Base-by-base conservation (phyloP, 331 rosid species). In the Phaseolus coccineus region DNA sequence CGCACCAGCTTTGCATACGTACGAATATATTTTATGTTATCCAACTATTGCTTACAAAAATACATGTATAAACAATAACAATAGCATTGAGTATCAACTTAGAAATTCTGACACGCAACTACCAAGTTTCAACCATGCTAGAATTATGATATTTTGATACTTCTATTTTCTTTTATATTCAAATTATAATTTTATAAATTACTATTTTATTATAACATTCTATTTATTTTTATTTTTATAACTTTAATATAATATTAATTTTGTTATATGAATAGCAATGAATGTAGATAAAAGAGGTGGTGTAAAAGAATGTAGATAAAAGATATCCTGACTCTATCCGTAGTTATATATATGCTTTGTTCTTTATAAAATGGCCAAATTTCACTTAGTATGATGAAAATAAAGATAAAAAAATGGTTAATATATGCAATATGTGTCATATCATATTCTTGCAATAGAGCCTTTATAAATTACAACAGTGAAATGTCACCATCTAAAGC, bases 401-500 rank as follows among this genome's bases (percentile, higher is more conserved):
- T 48, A 70, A 70, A 69, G 25, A 69, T 47, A 35, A 35, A 47
- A 27, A 24, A 69, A 25, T 40, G 40, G 52, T 10, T 66, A 66
- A 37, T 64, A 40, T 44, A 27, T 48, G 27, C 15, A 2, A 46
- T 15, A 6, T 46, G 8, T 3, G 53, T 39, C 25, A 66, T 39
- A 40, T 31, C 16, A 10, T 44, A 19, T 69, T 25, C 40, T 69
- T 44, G 11, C 22, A 39, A 4, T 39, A 10, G 27, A 63, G 30
- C 30, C 16, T 19, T 3, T 11, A 66, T 22, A 19, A 66, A 40
- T 2, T 35, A 63, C 10, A 65, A 39, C 6, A 22, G 71, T 30
- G 35, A 66, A 19, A 66, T 66, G 71, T 66, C n/a, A 66, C 9
- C 52, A 5, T 39, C 50, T 65, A 28, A 37, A 65, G 48, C 48